Evolutionary conservation across 176 grass and related monocot genomes (phyloP).

Genomic region (Musa troglodytarum): DNA sequence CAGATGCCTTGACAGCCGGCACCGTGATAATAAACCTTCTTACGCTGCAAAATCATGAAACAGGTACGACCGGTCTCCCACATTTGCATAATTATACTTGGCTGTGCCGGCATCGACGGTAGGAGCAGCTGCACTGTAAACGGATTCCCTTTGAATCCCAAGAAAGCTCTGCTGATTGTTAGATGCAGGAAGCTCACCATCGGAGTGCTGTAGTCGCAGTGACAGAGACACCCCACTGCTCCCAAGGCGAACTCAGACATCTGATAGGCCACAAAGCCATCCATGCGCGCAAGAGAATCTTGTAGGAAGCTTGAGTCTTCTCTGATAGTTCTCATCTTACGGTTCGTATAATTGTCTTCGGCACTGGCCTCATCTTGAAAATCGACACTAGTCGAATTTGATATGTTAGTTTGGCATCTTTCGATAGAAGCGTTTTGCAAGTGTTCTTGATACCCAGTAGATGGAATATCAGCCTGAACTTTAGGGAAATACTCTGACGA

Average conservation of each 20-base stretch:
- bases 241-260: constrained; percentile 39
- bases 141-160: constrained; percentile 31
- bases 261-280: constrained; percentile 52
- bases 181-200: neutral
- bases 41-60: constrained; percentile 85
- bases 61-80: constrained; percentile 57
- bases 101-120: constrained; percentile 25
- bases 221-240: constrained; percentile 66
- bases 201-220: constrained; percentile 60
- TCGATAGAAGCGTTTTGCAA: too few relatives aligned
- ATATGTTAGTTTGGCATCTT: too few relatives aligned
- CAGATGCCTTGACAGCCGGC: too few relatives aligned
- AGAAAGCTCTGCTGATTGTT: neutral
- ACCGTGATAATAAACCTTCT: neutral
- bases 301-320: constrained; percentile 34
- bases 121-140: constrained; percentile 17
- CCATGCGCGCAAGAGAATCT: constrained; percentile 38
- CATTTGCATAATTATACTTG: constrained; percentile 62
- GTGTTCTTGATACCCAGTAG: too few relatives aligned
- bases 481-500: too few relatives aligned
- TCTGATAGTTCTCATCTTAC: constrained; percentile 11
- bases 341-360: constrained; percentile 26
- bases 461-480: too few relatives aligned
- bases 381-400: neutral
- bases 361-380: constrained; percentile 18